phyloP scores from a whole-genome alignment of 2,329 filamentous ascomycete species.

The Pseudocercospora cruenta region DNA sequence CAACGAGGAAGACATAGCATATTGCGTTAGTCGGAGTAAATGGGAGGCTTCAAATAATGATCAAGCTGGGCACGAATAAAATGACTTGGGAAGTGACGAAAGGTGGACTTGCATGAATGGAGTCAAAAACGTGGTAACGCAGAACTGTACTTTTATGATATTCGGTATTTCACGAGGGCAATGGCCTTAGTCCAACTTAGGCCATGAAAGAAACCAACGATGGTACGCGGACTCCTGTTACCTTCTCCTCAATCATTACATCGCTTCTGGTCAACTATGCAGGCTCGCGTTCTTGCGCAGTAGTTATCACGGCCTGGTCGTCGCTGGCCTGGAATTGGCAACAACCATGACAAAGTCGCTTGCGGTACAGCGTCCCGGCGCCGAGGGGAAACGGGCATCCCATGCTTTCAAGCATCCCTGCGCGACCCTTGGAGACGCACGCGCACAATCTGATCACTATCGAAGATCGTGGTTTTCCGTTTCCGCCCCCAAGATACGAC shows the following conservation, averaged over 20 bases:
- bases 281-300: not conserved
- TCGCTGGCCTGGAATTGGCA: not conserved
- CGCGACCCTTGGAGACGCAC: not conserved
- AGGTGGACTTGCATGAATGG: not conserved
- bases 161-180: not conserved
- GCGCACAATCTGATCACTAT: slow-evolving; percentile 1
- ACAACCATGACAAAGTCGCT: slow-evolving; percentile 2
- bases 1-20: not conserved
- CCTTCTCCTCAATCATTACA: not conserved
- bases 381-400: not conserved
- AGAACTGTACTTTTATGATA: not conserved
- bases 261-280: not conserved
- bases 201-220: not conserved
- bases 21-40: not conserved
- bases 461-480: not conserved
- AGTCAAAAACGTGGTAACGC: not conserved
- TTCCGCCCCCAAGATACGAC: not conserved
- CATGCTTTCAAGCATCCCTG: slow-evolving; percentile 3
- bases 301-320: not conserved
- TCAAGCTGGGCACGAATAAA: not conserved
- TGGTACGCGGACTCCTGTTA: not conserved
- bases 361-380: slow-evolving; percentile 3
- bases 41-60: not conserved
- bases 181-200: not conserved
- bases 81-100: not conserved